Percentiles rank a stretch among this genome's conserved stretches.
Conservation (phyloP, 1,139 yeast species). For the Saccharomycopsis crataegensis region DNA sequence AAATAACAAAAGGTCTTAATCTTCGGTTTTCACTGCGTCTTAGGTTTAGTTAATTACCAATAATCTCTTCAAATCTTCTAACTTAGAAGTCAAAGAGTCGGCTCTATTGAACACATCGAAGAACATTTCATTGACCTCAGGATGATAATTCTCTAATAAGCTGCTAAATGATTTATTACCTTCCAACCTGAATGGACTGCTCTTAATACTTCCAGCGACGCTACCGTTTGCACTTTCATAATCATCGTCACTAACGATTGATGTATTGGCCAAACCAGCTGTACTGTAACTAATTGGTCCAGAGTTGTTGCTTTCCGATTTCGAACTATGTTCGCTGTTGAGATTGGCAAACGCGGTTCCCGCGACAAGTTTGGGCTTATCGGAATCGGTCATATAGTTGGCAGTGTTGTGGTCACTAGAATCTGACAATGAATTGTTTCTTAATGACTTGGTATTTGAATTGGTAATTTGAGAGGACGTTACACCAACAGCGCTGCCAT, state of each 20-base stretch:
- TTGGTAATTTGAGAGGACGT: not conserved
- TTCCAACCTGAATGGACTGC: not conserved
- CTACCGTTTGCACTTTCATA: not conserved
- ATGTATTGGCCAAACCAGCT: not conserved
- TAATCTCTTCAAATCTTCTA: constrained; percentile 18
- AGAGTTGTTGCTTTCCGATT: too few species aligned
- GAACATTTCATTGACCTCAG: constrained; percentile 16
- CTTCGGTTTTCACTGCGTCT: too few species aligned
- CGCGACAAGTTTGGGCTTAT: not conserved
- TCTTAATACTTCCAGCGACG: not conserved
- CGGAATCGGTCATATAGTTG: not conserved
- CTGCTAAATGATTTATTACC: constrained; percentile 13
- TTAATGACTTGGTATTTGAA: not conserved
- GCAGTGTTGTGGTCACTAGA: not conserved
- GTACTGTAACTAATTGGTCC: not conserved
- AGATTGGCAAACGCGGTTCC: not conserved
- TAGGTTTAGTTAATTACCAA: not conserved
- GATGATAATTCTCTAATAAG: constrained; percentile 18
- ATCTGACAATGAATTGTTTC: not conserved
- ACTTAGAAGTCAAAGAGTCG: constrained; percentile 9
- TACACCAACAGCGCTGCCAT: not conserved
- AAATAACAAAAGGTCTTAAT: too few species aligned
- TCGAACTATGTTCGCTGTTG: not conserved
- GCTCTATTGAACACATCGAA: constrained; percentile 15
- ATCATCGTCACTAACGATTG: too few species aligned